Evolutionary conservation across 495 filamentous ascomycete genomes (phyloP).

Genomic region (Penicillium paxilli): DNA sequence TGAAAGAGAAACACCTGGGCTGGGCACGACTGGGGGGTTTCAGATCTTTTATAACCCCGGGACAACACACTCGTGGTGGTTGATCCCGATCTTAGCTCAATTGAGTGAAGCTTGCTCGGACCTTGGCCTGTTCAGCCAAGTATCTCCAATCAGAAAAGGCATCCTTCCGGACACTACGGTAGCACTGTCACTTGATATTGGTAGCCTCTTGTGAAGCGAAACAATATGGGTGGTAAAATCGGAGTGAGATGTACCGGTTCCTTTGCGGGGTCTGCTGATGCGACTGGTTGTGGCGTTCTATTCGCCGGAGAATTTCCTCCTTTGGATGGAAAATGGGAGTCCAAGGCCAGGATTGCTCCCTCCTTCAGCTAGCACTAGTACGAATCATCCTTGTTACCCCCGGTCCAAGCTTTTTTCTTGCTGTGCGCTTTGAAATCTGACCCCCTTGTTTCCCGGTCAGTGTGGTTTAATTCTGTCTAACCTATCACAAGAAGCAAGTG

Average conservation of each 20-base stretch:
- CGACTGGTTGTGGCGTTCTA: conserved; percentile 18
- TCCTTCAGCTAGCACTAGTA: conserved; percentile 11
- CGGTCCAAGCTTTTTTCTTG: conserved; percentile 3
- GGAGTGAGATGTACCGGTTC: conserved; percentile 22
- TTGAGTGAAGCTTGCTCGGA: conserved; percentile 33
- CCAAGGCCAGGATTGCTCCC: not conserved
- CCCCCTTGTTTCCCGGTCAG: conserved; percentile 7
- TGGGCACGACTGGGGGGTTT: conserved; percentile 27
- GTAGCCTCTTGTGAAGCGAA: conserved; percentile 16
- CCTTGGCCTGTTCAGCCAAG: conserved; percentile 21
- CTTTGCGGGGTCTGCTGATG: conserved; percentile 15
- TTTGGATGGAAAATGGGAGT: not conserved
- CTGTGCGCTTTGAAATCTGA: conserved; percentile 3
- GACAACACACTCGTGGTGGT: conserved; percentile 21
- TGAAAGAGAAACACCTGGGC: conserved; percentile 28
- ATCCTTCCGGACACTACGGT: conserved; percentile 20
- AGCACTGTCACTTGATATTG: conserved; percentile 28
- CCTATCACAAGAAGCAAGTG: conserved; percentile 15
- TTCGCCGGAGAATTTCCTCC: conserved; percentile 19
- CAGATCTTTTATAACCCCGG: conserved; percentile 34
- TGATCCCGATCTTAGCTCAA: conserved; percentile 22
- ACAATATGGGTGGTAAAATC: conserved; percentile 15
- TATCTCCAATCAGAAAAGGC: conserved; percentile 13
- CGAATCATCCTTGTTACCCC: conserved; percentile 8
- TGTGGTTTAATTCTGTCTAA: conserved; percentile 2